Base-by-base conservation (phyloP, 306 rosid species). In the Vachellia collinsii region DNA sequence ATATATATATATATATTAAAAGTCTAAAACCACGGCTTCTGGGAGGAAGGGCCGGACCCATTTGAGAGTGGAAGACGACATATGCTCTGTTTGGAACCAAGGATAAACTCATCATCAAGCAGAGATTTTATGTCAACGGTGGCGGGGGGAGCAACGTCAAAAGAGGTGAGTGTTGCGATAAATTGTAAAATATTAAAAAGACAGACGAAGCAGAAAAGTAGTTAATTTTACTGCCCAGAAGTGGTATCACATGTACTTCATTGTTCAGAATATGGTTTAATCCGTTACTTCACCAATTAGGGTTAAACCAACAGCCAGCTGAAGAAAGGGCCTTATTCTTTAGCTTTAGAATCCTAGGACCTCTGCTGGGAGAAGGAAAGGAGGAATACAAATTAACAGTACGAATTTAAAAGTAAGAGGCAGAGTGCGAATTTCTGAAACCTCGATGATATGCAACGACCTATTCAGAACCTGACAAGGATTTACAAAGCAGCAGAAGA, bases 211-310 rank as follows among this genome's bases (percentile, higher is more conserved):
- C 68, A 74, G 84, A 84, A 71, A 71, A 76, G 82, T 47, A 25
- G 53, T 68, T 76, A 72, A 80, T 72, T 71, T 43, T 25, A 75
- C 36, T 47, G 75, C 67, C 47, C 41, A 79, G 75, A 77, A 63
- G 88, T 86, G 90, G 88, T n/a, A n/a, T 88, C 89, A 89, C 71
- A 29, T 29, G 2, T 29, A 29, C 1, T 37, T 14, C 19, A 42
- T 70, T 12, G 10, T 36, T 11, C 63, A 37, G 20, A 29, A 5
- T 42, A 50, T 43, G 11, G 54, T 77, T 56, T 54, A 72, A 29
- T 73, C 67, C 56, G 54, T 54, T 23, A 7, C 12, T 44, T 48
- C 29, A 48, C 81, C 3, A 3, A 29, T 29, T 0, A 29, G 1
- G 2, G 34, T 29, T 29, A 29, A 29, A 29, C 34, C 34, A 29